A percentile compares a stretch with the other conserved stretches of the same genome.
Conservation (phyloP, 163 green algal genomes). For the Scenedesmus sp. region DNA sequence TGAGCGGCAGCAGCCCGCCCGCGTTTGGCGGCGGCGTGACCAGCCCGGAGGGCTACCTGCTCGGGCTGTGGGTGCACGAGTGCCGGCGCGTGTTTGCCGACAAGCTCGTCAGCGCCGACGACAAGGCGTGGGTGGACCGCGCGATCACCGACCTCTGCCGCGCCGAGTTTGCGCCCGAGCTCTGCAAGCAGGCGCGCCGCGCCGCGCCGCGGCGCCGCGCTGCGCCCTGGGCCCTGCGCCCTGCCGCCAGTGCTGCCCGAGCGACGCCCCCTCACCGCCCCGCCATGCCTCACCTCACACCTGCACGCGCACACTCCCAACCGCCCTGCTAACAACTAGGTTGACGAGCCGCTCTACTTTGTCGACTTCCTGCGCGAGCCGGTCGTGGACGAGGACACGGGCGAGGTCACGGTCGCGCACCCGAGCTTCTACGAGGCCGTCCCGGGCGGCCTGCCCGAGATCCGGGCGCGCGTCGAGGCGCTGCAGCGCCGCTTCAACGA, state of each 20-base stretch:
- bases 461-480: slow-evolving; percentile 75
- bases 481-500: slow-evolving; percentile 89
- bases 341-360: slow-evolving; percentile 90
- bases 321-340: slow-evolving; percentile 51
- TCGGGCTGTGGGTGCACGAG: slow-evolving; percentile 93
- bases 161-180: slow-evolving; percentile 69
- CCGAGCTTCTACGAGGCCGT: slow-evolving; percentile 91
- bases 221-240: no score
- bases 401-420: slow-evolving; percentile 83
- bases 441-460: slow-evolving; percentile 73
- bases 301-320: not conserved
- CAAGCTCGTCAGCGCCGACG: slow-evolving; percentile 85
- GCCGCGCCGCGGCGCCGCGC: no score
- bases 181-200: slow-evolving; percentile 68
- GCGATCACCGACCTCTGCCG: slow-evolving; percentile 74
- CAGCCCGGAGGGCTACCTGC: slow-evolving; percentile 83
- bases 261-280: no score
- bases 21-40: slow-evolving; percentile 78
- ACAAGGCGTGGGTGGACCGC: slow-evolving; percentile 88
- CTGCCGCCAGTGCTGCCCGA: no score
- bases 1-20: not conserved
- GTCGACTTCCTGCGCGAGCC: slow-evolving; percentile 95
- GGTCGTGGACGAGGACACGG: slow-evolving; percentile 84
- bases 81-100: slow-evolving; percentile 91
- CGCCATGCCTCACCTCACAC: no score